Evolutionary conservation across 2,329 filamentous ascomycete genomes (phyloP).

Genomic region (Thielaviopsis musarum): DNA sequence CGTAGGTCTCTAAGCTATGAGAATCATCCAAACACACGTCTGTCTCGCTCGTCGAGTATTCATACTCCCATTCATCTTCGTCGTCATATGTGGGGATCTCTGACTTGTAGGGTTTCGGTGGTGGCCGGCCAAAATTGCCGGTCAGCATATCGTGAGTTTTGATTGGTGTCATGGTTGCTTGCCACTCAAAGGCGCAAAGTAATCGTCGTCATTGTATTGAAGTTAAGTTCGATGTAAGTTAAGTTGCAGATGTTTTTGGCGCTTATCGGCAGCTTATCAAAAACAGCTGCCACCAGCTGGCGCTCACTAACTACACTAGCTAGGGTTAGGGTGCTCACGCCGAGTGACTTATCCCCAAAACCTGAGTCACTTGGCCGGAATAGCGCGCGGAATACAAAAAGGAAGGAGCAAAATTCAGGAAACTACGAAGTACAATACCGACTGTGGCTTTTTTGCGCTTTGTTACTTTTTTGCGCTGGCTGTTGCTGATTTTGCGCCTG

Average conservation of each 20-base stretch:
- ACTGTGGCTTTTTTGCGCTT: too few species aligned
- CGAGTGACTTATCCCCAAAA: too few species aligned
- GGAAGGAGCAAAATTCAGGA: too few species aligned
- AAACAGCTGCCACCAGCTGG: neutral
- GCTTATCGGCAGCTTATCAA: neutral
- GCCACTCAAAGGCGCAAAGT: neutral
- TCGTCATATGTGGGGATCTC: slow-evolving; percentile 19
- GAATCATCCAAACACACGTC: slow-evolving; percentile 27
- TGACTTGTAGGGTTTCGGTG: slow-evolving; percentile 2
- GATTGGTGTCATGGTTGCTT: slow-evolving; percentile 1
- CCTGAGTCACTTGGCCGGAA: too few species aligned
- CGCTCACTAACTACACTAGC: too few species aligned
- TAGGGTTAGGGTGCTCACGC: too few species aligned
- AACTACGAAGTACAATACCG: too few species aligned
- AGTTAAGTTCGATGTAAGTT: neutral
- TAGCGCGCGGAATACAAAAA: too few species aligned
- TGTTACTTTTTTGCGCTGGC: too few species aligned
- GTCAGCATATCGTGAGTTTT: slow-evolving; percentile 9
- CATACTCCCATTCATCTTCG: slow-evolving; percentile 50
- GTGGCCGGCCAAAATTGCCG: slow-evolving; percentile 4
- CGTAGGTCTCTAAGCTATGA: neutral
- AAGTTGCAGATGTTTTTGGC: neutral
- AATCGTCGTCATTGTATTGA: neutral
- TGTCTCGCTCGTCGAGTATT: slow-evolving; percentile 46
- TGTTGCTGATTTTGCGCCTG: neutral